These are phyloP conservation scores for Iris macrosiphon DNA, from an alignment of 106 monocot genomes.

Conservation along the genomic window DNA sequence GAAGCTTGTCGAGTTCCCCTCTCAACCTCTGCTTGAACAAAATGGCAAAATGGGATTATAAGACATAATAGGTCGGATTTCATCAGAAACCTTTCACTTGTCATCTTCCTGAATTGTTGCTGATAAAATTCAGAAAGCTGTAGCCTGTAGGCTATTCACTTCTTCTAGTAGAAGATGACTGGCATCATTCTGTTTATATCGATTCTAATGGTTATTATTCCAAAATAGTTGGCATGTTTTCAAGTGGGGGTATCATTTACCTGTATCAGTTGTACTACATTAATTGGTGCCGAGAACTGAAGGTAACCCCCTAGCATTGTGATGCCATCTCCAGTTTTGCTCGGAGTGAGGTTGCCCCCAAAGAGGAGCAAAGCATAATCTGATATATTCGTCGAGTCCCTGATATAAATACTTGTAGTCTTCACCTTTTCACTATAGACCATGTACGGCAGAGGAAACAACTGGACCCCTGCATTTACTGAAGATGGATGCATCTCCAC, in stretches of 20 bases:
- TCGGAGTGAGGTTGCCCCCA: conserved; percentile 60
- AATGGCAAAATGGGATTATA: no score
- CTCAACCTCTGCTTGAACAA: conserved; percentile 55
- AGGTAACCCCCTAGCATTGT: conserved; percentile 97
- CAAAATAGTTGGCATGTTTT: no score
- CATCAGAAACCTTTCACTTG: no score
- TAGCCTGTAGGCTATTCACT: no score
- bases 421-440: conserved; percentile 97
- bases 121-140: no score
- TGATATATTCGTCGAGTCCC: conserved; percentile 95
- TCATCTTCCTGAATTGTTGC: no score
- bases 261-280: conserved; percentile 78
- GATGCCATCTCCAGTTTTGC: conserved; percentile 72
- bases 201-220: no score
- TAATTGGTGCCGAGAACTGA: conserved; percentile 85
- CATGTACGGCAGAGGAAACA: conserved; percentile 87
- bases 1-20: conserved; percentile 72
- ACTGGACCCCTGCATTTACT: conserved; percentile 76
- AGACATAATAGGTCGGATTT: no score
- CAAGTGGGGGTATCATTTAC: no score
- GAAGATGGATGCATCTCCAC: conserved; percentile 97
- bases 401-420: conserved; percentile 73
- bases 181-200: no score
- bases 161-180: no score
- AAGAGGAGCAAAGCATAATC: conserved; percentile 94